Evolutionary conservation across 1,284 basidiomycete genomes (phyloP), one percentile per base, ranked within the genome.

Genomic region (Rhodotorula sp.): DNA sequence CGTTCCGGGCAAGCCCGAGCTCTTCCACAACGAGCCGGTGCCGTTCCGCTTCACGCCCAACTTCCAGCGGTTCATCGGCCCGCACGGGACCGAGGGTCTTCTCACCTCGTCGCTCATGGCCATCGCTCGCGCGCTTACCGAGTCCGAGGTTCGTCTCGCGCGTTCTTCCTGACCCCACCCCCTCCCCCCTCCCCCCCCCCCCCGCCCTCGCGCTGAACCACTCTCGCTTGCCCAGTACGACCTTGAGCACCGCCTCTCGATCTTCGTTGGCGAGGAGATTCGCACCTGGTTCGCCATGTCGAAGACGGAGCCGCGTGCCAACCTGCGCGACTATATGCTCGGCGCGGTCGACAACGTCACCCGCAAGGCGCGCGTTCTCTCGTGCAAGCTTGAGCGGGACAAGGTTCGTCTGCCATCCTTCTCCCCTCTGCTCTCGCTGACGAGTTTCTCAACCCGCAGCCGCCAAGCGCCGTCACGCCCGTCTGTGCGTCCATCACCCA

Each of bases 21-120:
- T 80, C 48, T 62, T 72, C 41, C 78, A 80, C 63, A 88, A 86
- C 74, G 97, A 99, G 77, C 86, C 89, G 3, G 94, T 97, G 21
- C 96, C 97, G 0, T 99, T 99, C 90, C 90, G 97, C 19, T 88
- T 97, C 76, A 97, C 94, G 21, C 95, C 95, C 5, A 98, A 97
- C 81, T 88, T 99, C 84, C 97, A 99, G 82, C 86, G 89, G 78
- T 97, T 99, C 83, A 84, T 99, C 63, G 94, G 92, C 0, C 90
- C 91, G 2, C 87, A 93, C 62, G 90, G 92, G 50, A 91, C 90
- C 21, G 97, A 99, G 81, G 97, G 96, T 27, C 83, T 97, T 44
- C 83, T 99, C 63, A 90, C 92, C 0, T 87, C 91, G 17, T 88
- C 91, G 1, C 88, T 97, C 48, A 91, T 97, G 85, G 91, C 96